Conservation (phyloP, 345 rosid genomes). For the Salix koriyanagi region DNA sequence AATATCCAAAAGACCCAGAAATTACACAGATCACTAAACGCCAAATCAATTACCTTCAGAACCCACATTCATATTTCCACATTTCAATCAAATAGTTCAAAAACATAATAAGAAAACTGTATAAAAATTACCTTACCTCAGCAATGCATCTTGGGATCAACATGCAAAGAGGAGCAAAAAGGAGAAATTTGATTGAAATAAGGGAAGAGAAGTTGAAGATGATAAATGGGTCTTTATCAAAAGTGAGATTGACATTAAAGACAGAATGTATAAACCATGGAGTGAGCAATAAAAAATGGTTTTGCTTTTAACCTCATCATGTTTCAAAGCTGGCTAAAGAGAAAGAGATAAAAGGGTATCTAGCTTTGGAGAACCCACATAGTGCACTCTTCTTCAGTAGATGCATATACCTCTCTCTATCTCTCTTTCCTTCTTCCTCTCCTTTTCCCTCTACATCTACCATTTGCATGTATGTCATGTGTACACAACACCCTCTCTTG, state of each 20-base stretch:
- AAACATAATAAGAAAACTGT: background rate
- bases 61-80: background rate
- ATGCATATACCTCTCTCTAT: background rate
- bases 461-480: constrained; percentile 6
- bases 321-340: background rate
- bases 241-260: background rate
- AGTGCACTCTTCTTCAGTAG: constrained; percentile 13
- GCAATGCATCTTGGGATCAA: constrained; percentile 14
- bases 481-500: background rate
- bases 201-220: constrained; percentile 1
- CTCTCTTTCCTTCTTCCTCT: background rate
- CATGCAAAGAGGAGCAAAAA: constrained; percentile 1
- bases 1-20: background rate
- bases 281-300: constrained; percentile 6
- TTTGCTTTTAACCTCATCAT: background rate
- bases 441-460: constrained; percentile 11
- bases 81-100: constrained; percentile 12
- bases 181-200: background rate
- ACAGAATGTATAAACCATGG: background rate
- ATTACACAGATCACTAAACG: background rate
- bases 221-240: constrained; percentile 1
- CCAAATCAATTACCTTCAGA: background rate
- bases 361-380: constrained; percentile 15
- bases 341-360: background rate
- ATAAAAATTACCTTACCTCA: constrained; percentile 15